Evolutionary conservation across 2,329 filamentous ascomycete genomes (phyloP), one percentile per base, ranked within the genome.

Genomic region (Albophoma yamanashiensis): DNA sequence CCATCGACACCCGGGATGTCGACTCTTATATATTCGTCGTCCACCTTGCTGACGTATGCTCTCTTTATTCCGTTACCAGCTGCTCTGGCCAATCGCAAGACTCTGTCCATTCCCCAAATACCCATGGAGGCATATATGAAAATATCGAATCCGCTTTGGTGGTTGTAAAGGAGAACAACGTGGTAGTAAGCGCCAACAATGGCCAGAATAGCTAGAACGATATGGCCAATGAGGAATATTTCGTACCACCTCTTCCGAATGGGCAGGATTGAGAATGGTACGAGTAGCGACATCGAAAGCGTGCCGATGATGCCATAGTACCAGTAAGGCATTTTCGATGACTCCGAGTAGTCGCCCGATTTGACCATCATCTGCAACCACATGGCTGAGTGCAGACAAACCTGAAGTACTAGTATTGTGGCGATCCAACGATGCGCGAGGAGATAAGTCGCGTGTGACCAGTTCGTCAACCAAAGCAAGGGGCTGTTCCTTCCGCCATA

Each of bases 391-490:
- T 84, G 81, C 0, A 82, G 55, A 11, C 75, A 66, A 0, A 75
- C 77, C 55, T 84, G 73, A 0, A 81, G 53, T 1, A 74, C 73
- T 34, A 71, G 75, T 9, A 82, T 69, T 27, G 73, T 67, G 0
- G 78, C 79, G 1, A 79, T 67, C 78, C 78, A 82, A 14, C 79
- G 72, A 62, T 83, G 80, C 0, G 82, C 68, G 0, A 82, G 65
- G 3, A 82, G 61, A 58, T 73, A 82, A 0, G 80, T 82, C 0
- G 74, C 73, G 61, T 79, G 75, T 0, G 71, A 75, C 78, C 79
- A 82, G 63, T 78, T 73, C 0, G 80, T 81, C 1, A 80, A 47
- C 68, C 74, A 77, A 0, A 82, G 71, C 0, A 81, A 70, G 3
- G 81, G 27, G 58, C 78, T 81, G 63, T 82, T 82, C 1, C 80